These are phyloP conservation scores for Colletotrichum agaves DNA, from an alignment of 2,329 filamentous ascomycete species.

Conservation along the genomic window DNA sequence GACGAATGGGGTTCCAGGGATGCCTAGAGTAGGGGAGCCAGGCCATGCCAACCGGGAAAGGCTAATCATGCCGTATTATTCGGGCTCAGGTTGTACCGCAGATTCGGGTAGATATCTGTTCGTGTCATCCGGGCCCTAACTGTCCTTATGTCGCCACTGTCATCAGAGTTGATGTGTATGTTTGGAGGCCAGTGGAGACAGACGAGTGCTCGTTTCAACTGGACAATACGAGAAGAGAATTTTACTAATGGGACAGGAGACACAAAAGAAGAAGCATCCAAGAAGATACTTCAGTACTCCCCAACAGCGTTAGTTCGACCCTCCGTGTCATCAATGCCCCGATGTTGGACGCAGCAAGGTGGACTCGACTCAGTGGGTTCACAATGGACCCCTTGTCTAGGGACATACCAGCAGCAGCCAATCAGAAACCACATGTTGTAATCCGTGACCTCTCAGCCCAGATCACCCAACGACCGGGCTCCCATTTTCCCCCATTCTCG, in stretches of 20 bases:
- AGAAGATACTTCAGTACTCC: neutral
- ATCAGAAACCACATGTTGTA: conserved; percentile 36
- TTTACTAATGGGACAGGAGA: neutral
- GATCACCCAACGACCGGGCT: conserved; percentile 31
- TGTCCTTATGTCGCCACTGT: conserved; percentile 16
- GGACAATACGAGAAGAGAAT: neutral
- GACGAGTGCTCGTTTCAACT: neutral
- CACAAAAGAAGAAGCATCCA: neutral
- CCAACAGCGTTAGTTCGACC: conserved; percentile 4
- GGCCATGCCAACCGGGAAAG: conserved; percentile 31
- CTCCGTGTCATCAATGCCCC: conserved; percentile 29
- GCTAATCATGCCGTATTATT: conserved; percentile 31
- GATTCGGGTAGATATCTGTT: neutral
- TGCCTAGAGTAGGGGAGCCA: conserved; percentile 29
- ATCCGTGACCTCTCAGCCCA: conserved; percentile 38
- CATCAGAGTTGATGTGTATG: conserved; percentile 1
- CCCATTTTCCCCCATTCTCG: conserved; percentile 36
- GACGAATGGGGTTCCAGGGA: conserved; percentile 25
- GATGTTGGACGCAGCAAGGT: conserved; percentile 31
- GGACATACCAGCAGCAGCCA: conserved; percentile 15
- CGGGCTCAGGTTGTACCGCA: conserved; percentile 10
- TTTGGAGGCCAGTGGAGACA: neutral
- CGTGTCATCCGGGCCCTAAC: conserved; percentile 17
- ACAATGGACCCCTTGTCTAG: conserved; percentile 22
- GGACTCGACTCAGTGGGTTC: conserved; percentile 23